A percentile compares a stretch with the other conserved stretches of the same genome.
These are phyloP conservation scores for Nemania sp. DNA, from an alignment of 2,329 filamentous ascomycete genomes.

Conservation along the genomic window DNA sequence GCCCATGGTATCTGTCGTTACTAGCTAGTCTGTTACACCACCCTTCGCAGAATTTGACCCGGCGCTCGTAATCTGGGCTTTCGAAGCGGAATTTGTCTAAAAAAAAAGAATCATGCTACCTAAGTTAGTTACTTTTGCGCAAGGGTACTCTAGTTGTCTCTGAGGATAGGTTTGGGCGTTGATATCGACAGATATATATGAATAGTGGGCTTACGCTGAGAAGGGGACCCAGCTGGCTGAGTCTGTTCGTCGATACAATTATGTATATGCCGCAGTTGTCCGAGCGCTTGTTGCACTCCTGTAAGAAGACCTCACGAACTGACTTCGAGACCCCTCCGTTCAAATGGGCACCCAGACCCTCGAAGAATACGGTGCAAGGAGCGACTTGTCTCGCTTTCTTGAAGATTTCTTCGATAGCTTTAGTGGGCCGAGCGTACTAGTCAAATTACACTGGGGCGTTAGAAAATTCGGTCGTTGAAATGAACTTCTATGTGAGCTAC, in stretches of 20 bases:
- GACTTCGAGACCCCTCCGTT: constrained; percentile 61
- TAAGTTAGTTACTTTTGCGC: too few relatives aligned
- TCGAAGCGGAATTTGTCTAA: too few relatives aligned
- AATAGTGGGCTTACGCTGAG: constrained; percentile 51
- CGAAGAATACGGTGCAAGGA: constrained; percentile 71
- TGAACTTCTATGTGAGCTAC: too few relatives aligned
- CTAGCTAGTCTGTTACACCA: too few relatives aligned
- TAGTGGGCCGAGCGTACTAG: constrained; percentile 60
- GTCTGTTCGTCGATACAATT: constrained; percentile 66
- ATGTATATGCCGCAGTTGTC: constrained; percentile 73
- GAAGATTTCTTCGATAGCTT: constrained; percentile 57
- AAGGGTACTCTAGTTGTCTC: too few relatives aligned
- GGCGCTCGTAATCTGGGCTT: too few relatives aligned
- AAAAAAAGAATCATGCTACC: too few relatives aligned
- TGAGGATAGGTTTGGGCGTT: neutral
- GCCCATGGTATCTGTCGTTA: too few relatives aligned
- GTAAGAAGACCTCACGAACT: constrained; percentile 70
- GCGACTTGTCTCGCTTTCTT: constrained; percentile 62
- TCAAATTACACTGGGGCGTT: constrained; percentile 31
- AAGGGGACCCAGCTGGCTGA: constrained; percentile 68
- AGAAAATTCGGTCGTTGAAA: too few relatives aligned
- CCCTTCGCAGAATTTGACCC: too few relatives aligned
- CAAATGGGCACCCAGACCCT: constrained; percentile 74
- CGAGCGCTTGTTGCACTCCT: constrained; percentile 71
- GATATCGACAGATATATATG: neutral